Base-by-base conservation (phyloP, 164 flowering plant species). In the Echeveria elegans region DNA sequence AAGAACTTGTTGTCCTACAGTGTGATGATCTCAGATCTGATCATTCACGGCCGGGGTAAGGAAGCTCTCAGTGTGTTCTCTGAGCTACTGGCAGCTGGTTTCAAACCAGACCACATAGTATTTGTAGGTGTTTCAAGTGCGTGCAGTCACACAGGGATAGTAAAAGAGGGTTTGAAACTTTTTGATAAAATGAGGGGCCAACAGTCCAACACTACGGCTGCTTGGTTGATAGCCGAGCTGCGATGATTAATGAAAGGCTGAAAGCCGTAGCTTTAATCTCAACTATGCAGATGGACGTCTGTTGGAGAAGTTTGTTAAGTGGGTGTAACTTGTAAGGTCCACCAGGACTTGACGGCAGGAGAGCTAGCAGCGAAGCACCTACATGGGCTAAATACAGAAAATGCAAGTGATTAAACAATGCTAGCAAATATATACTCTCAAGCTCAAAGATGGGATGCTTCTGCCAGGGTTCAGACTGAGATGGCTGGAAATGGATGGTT, bases 181-280 rank as follows among this genome's bases (percentile, higher is more conserved):
- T 90, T 90, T 38, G 56, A 76, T 1, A 77, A 66, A 72, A 86
- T 89, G 92, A 81, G 68, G 68, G 10, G 50, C 96, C 96, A 0
- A 84, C 90, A 28, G 66, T 88, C 60, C 83, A 85, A 32, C 94
- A 84, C 65, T 92, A 86, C 60, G 95, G 90, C 19, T 90, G 98
- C 77, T 50, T 88, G 83, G 86, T 92, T 1, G 96, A 87, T 69
- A 91, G 85, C 3, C 78, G 92, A 66, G 85, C 88, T 11, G 93
- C 92, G 69, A 67, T 58, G 85, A 75, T 88, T 67, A 23, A 70
- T 21, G 88, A 90, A n/a, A n/a, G n/a, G n/a, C n/a, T n/a, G n/a
- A n/a, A n/a, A 74, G 98, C 98, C 7, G 5, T 34, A 34, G 37
- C 37, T 3, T 34, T 34, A 34, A 34, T 34, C 37, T 34, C 37